phyloP scores from a whole-genome alignment of 139 green algal genomes.

The Coelastrella sp. region DNA sequence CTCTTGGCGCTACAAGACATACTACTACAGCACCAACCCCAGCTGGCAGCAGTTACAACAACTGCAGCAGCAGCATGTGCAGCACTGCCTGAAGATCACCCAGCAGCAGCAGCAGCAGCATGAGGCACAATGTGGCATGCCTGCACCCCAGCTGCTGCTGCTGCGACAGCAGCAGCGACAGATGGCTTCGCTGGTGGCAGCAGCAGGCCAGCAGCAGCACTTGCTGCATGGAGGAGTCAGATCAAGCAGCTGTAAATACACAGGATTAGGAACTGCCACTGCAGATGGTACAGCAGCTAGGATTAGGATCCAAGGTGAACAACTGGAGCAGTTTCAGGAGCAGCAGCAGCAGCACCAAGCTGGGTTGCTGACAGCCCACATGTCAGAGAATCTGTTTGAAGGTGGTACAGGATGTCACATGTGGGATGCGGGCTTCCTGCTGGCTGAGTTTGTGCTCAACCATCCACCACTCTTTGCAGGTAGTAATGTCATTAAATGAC shows the following conservation, averaged over 20 bases:
- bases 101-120: conserved; percentile 1
- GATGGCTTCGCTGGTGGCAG: not conserved
- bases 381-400: conserved; percentile 73
- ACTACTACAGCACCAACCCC: conserved; percentile 39
- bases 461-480: conserved; percentile 65
- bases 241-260: not conserved
- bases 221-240: not conserved
- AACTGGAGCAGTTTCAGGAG: not conserved
- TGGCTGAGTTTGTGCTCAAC: conserved; percentile 78
- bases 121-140: not conserved
- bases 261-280: too few species aligned
- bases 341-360: conserved; percentile 20
- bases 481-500: conserved; percentile 15
- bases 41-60: conserved; percentile 36
- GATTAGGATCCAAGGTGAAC: too few species aligned
- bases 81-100: conserved; percentile 4
- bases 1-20: conserved; percentile 43
- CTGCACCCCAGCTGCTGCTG: not conserved
- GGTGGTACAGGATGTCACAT: conserved; percentile 83
- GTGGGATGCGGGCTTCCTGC: conserved; percentile 83
- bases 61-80: conserved; percentile 20
- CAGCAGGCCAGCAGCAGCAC: conserved; percentile 18
- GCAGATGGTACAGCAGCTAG: too few species aligned
- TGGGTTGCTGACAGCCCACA: conserved; percentile 49
- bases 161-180: conserved; percentile 2